Evolutionary conservation across 306 rosid species (phyloP).

Genomic region (Sesbania bispinosa): DNA sequence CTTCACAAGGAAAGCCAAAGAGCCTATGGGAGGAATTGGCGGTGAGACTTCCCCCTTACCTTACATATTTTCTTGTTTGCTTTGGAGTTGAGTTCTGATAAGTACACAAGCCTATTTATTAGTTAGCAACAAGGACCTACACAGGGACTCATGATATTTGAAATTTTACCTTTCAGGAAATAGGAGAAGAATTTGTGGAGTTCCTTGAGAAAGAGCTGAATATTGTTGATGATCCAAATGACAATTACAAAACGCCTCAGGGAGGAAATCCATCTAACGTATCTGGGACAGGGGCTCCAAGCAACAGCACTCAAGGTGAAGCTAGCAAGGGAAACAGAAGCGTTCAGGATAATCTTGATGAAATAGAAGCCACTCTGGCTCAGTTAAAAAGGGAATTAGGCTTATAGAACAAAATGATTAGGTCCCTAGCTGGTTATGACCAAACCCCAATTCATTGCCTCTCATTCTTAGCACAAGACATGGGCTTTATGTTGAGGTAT

Average conservation of each 20-base stretch:
- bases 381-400: slow-evolving; percentile 86
- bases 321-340: slow-evolving; percentile 48
- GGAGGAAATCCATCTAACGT: slow-evolving; percentile 38
- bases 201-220: slow-evolving; percentile 95
- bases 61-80: neutral
- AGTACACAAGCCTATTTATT: neutral
- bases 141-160: slow-evolving; percentile 4
- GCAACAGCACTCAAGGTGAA: slow-evolving; percentile 26
- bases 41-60: slow-evolving; percentile 38
- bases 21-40: slow-evolving; percentile 96
- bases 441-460: slow-evolving; percentile 1
- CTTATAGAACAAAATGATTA: slow-evolving; percentile 40
- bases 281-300: slow-evolving; percentile 32
- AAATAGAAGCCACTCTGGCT: slow-evolving; percentile 89
- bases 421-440: neutral
- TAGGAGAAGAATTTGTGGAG: slow-evolving; percentile 96
- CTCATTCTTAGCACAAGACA: neutral
- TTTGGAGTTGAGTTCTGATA: neutral
- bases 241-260: slow-evolving; percentile 28
- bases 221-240: slow-evolving; percentile 44
- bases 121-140: neutral
- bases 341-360: slow-evolving; percentile 76
- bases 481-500: neutral
- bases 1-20: slow-evolving; percentile 87
- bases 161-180: slow-evolving; percentile 61